Base-by-base conservation (phyloP, 2,329 filamentous ascomycete species). In the Trichoderma gracile region DNA sequence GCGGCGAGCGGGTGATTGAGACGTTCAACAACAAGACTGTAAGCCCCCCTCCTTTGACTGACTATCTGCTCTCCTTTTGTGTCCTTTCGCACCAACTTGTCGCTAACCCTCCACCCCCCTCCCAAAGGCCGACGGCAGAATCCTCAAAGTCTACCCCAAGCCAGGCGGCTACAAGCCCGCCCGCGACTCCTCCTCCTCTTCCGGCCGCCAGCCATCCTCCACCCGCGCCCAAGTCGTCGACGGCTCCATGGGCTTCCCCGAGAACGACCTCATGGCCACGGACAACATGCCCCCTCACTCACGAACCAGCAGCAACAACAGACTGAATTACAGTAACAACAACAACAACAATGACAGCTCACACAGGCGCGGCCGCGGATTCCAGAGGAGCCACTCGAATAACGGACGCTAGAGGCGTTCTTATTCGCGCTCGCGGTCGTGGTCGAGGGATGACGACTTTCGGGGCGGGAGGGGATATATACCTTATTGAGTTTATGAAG, bases 21-120 rank as follows among this genome's bases (percentile, higher is more conserved):
- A 90, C 84, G 3, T 94, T 94, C 76, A 89, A 95, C 76, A 87
- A 90, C 73, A 88, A 92, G 79, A 92, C 86, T 73, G 90, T 91
- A 74, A 69, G 86, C 77, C 43, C 50, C 23, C 33, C 23, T 45
- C 21, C 17, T 33, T 62, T n/a, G n/a, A n/a, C n/a, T 42, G 2
- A 4, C 7, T 40, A 5, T 3, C 27, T 38, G 10, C 12, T 14
- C 49, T 14, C 25, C 5, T 14, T 6, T 7, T 19, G 5, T 14
- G 8, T 8, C 5, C 7, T 5, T 38, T 5, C 10, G n/a, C n/a
- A n/a, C n/a, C n/a, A n/a, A n/a, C n/a, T 7, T n/a, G 27, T 54
- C 17, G 23, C 38, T 61, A 61, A 54, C 49, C 8, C 7, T n/a
- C n/a, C n/a, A n/a, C 9, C 15, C 15, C 17, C 12, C 17, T 2